Base-by-base conservation (phyloP, 805 yeast genomes). In the Nakazawaea anatomiae region DNA sequence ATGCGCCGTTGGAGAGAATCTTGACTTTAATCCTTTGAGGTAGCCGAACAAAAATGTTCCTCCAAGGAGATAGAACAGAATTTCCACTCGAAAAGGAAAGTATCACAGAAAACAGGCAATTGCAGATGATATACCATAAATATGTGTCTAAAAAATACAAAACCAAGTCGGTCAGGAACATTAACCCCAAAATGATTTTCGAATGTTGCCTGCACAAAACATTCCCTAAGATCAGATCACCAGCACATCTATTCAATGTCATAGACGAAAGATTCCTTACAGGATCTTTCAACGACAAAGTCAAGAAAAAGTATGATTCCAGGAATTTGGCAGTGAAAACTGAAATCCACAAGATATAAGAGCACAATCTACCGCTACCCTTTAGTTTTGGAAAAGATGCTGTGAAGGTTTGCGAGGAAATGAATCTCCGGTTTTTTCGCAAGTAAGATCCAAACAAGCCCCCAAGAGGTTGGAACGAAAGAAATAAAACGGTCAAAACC, bases 71-170 rank as follows among this genome's bases (percentile, higher is more conserved):
- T 66, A 80, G 65, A 27, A 77, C 71, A 2, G 82, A 77, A 29
- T 76, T 73, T 1, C 84, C 84, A 55, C 76, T 72, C 48, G 72
- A 70, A 57, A 77, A 73, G 1, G 82, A 75, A 14, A 79, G 59
- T 11, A 72, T 64, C 10, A 77, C 70, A 1, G 83, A 78, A 50
- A 77, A 72, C 0, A 74, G 55, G 18, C 82, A 75, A 50, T 77
- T 79, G 77, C 82, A 78, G 6, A 79, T 70, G 46, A 79, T 75
- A 53, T 79, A 79, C 84, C 84, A 79, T 14, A 79, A 65, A 53
- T 79, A 79, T 0, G 83, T 79, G 52, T 79, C 84, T 27, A 79
- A 67, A 53, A 77, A 77, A 57, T 77, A 79, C 38, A 79, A 64
- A 3, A 77, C 72, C 53, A 77, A 60, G 57, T 77, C 81, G 4